Evolutionary conservation across 2,329 filamentous ascomycete genomes (phyloP).

Genomic region (Didymellaceae sp.): DNA sequence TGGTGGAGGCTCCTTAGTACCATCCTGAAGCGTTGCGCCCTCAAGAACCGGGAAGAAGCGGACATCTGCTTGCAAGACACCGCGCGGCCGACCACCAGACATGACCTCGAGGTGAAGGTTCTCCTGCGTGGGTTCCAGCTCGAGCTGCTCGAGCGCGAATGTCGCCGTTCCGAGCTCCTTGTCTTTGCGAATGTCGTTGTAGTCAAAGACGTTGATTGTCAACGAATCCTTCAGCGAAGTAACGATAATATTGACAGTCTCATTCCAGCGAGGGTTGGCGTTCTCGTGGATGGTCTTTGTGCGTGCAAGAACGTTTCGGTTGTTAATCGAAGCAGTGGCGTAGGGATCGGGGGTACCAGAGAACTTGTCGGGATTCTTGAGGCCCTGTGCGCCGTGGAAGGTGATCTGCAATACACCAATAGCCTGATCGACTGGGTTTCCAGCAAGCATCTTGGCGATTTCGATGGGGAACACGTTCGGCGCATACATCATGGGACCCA

Average conservation of each 20-base stretch:
- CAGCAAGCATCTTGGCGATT: conserved; percentile 96
- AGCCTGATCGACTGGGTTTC: conserved; percentile 91
- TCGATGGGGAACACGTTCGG: conserved; percentile 99
- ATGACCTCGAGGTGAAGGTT: conserved; percentile 85
- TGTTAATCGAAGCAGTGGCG: conserved; percentile 82
- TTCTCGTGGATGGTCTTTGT: conserved; percentile 90
- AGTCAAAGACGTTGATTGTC: conserved; percentile 86
- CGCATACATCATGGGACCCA: conserved; percentile 97
- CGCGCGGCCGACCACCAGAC: conserved; percentile 82
- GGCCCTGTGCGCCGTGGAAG: conserved; percentile 85
- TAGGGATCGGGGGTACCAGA: conserved; percentile 92
- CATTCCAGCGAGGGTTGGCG: conserved; percentile 89
- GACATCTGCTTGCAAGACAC: conserved; percentile 79
- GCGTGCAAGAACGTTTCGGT: conserved; percentile 78
- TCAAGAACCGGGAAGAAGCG: conserved; percentile 95
- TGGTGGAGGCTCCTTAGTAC: conserved; percentile 78
- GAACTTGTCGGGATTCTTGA: conserved; percentile 96
- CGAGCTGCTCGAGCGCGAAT: conserved; percentile 82
- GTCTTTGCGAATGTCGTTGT: conserved; percentile 95
- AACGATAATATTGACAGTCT: conserved; percentile 94
- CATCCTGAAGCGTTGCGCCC: conserved; percentile 73
- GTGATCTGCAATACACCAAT: conserved; percentile 93
- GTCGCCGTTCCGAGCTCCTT: conserved; percentile 90
- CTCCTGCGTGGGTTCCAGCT: conserved; percentile 78
- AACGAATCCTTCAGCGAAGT: conserved; percentile 88